Percentiles rank a stretch among this genome's conserved stretches.
phyloP scores from a whole-genome alignment of 2,329 filamentous ascomycete genomes.

The Fusarium newnesense region DNA sequence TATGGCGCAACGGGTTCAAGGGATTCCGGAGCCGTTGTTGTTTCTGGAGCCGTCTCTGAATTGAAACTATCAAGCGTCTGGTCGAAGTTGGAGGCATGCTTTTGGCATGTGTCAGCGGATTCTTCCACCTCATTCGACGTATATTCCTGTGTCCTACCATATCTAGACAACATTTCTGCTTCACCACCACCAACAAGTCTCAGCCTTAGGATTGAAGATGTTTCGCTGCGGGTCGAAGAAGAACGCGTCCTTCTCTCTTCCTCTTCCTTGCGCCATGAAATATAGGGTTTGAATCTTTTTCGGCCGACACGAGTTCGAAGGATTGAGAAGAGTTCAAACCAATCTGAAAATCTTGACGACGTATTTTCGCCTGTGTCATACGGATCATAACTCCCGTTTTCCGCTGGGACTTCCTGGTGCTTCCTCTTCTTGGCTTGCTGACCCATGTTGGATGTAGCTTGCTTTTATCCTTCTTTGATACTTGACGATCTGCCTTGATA shows the following conservation, averaged over 20 bases:
- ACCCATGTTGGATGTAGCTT: conserved; percentile 18
- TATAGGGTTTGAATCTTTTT: background rate
- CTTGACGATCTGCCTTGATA: background rate
- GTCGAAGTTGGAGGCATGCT: background rate
- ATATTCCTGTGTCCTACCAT: background rate
- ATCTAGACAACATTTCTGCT: background rate
- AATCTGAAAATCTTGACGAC: background rate
- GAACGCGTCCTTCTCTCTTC: background rate
- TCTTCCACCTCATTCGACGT: background rate
- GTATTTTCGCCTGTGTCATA: background rate
- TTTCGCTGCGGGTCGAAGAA: background rate
- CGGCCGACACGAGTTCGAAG: background rate
- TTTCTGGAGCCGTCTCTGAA: background rate
- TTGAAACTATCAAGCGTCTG: background rate
- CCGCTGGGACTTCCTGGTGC: background rate
- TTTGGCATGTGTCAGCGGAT: background rate
- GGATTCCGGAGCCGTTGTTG: background rate
- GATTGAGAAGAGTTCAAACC: background rate
- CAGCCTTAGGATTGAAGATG: background rate
- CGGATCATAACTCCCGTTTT: background rate
- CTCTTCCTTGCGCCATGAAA: background rate
- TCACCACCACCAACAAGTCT: background rate
- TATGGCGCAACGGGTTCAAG: background rate
- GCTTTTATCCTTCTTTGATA: background rate
- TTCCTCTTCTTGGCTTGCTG: background rate